Conservation (phyloP, 805 yeast species). For the Metschnikowia hibisci region DNA sequence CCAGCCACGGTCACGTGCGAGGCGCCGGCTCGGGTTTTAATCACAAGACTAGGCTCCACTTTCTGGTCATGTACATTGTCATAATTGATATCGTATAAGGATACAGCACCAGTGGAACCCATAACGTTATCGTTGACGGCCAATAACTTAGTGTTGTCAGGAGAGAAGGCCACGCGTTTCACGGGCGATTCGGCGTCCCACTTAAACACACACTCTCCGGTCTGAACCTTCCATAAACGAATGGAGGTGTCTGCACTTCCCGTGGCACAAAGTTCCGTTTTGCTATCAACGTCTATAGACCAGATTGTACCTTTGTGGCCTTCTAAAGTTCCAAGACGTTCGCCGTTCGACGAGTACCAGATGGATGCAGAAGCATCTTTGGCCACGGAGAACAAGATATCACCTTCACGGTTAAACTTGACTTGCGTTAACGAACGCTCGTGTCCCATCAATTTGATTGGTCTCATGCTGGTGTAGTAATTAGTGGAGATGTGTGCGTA, state of each 20-base stretch:
- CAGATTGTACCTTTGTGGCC: constrained; percentile 90
- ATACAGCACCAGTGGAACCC: constrained; percentile 79
- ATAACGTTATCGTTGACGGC: constrained; percentile 87
- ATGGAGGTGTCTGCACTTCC: constrained; percentile 88
- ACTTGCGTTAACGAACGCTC: constrained; percentile 97
- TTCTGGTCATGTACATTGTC: constrained; percentile 43
- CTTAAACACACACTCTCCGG: constrained; percentile 70
- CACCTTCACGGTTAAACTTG: constrained; percentile 94
- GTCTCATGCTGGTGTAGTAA: constrained; percentile 33
- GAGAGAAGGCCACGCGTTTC: constrained; percentile 82
- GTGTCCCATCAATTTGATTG: constrained; percentile 79
- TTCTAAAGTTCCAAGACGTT: constrained; percentile 86
- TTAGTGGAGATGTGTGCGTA: neutral
- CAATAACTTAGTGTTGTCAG: constrained; percentile 63
- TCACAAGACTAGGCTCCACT: constrained; percentile 54
- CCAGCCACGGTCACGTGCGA: constrained; percentile 77
- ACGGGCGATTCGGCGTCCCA: constrained; percentile 83
- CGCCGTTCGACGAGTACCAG: constrained; percentile 96
- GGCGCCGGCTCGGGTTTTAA: constrained; percentile 54
- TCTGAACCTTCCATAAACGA: constrained; percentile 77
- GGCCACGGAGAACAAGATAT: constrained; percentile 84
- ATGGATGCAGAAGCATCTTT: constrained; percentile 86
- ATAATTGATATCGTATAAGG: constrained; percentile 59
- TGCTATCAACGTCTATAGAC: constrained; percentile 82
- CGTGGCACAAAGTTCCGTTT: constrained; percentile 69